These are phyloP conservation scores for Arachis monticola DNA, from an alignment of 331 rosid genomes.

Conservation along the genomic window DNA sequence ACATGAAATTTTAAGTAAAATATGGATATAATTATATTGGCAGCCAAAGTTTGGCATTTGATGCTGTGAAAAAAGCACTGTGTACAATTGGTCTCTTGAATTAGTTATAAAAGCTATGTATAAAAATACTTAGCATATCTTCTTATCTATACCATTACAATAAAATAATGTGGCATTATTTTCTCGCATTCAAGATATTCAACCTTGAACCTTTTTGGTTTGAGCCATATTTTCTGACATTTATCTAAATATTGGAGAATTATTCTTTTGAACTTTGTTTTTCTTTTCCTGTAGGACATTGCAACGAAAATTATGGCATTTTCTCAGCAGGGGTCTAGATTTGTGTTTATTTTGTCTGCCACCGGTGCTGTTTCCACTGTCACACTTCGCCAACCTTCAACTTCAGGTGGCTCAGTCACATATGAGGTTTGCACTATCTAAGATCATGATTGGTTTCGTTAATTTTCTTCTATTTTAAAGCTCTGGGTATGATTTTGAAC, in stretches of 20 bases:
- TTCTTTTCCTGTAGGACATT: constrained; percentile 65
- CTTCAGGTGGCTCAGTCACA: constrained; percentile 84
- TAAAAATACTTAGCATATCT: background rate
- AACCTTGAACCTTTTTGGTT: constrained; percentile 5
- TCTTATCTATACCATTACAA: background rate
- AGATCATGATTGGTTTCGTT: background rate
- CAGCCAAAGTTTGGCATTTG: constrained; percentile 18
- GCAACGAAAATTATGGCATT: constrained; percentile 79
- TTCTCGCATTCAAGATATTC: background rate
- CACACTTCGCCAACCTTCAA: constrained; percentile 82
- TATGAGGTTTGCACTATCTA: constrained; percentile 61
- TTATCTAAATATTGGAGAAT: constrained; percentile 1
- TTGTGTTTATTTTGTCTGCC: constrained; percentile 79
- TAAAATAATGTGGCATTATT: background rate
- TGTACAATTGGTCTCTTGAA: constrained; percentile 6
- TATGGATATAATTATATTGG: constrained; percentile 15
- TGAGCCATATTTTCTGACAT: constrained; percentile 10
- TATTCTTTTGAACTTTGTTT: background rate
- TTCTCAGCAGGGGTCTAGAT: constrained; percentile 80
- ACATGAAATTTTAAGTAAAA: background rate
- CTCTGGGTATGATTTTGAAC: background rate
- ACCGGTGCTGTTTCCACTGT: constrained; percentile 84
- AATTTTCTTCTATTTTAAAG: background rate
- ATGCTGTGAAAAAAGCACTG: constrained; percentile 25
- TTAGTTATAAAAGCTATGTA: background rate